These are phyloP conservation scores for Cryoendolithus antarcticus DNA, from an alignment of 2,329 filamentous ascomycete genomes.

Conservation along the genomic window DNA sequence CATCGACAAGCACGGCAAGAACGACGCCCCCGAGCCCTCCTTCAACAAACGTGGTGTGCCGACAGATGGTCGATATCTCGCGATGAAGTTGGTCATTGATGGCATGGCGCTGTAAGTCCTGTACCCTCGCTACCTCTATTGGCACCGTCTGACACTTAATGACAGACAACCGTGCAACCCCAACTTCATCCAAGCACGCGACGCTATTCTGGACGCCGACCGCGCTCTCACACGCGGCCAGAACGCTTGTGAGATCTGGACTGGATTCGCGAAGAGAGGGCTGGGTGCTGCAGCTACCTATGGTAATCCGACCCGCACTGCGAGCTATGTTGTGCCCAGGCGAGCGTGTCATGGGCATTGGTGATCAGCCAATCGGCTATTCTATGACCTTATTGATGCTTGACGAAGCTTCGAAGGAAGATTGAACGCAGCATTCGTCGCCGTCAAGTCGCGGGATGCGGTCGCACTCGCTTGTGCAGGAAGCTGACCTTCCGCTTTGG, in stretches of 20 bases:
- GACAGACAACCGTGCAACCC: constrained; percentile 41
- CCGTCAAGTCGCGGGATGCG: too few relatives aligned
- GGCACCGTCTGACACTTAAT: constrained; percentile 9
- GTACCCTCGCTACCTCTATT: too few relatives aligned
- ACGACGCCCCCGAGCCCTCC: constrained; percentile 28
- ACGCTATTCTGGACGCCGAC: constrained; percentile 46
- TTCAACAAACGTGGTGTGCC: constrained; percentile 34
- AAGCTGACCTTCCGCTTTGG: too few relatives aligned
- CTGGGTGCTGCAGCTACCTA: constrained; percentile 25
- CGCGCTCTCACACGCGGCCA: constrained; percentile 37
- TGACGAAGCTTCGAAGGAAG: too few relatives aligned
- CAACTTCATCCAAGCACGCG: constrained; percentile 40
- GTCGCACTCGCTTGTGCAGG: too few relatives aligned
- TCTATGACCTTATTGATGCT: too few relatives aligned
- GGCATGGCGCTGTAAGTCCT: constrained; percentile 33
- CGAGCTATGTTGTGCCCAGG: constrained; percentile 3
- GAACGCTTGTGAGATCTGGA: constrained; percentile 44
- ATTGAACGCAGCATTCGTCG: too few relatives aligned
- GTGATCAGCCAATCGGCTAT: too few relatives aligned
- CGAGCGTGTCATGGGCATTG: constrained; percentile 2
- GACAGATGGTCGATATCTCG: constrained; percentile 40
- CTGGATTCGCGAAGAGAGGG: constrained; percentile 45
- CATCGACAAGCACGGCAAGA: constrained; percentile 44
- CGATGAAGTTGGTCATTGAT: constrained; percentile 41
- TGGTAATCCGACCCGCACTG: constrained; percentile 4